Evolutionary conservation across 208 protist species (phyloP), one percentile per base, ranked within the genome.

Genomic region (Leishmania amazonensis): DNA sequence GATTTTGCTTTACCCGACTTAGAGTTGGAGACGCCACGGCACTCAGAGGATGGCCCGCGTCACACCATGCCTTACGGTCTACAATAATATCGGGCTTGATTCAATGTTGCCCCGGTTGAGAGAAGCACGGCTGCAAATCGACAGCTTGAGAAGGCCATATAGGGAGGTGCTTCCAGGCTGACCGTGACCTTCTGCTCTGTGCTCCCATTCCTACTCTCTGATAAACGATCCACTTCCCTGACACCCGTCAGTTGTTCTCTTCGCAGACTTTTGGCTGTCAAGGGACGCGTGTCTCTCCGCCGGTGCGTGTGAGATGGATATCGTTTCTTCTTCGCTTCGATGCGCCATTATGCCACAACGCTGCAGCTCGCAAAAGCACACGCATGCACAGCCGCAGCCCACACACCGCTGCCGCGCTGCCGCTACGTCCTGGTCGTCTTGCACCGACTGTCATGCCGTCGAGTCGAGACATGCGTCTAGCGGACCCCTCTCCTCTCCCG

Each of bases 21-120:
- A 42, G 93, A 98, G 79, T 79, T 95, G 35, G 95, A 98, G 86
- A 93, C 89, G 81, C 87, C 93, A 28, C 83, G 90, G n/a, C 91
- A 96, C 80, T 80, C 87, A 2, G 93, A 96, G 75, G 93, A 96
- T 64, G 95, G 95, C 17, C 93, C 95, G 53, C 91, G 95, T 7
- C 88, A 94, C 62, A 85, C 96, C 79, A 98, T 98, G 95, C 95
- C 95, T 0, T 98, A 96, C 60, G 95, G 95, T 76, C 79, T 98
- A 38, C 95, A 98, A 87, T 98, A 87, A 57, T 40, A 17, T 19
- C 6, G 15, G 2, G 0, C 65, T 28, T 7, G 4, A 38, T 3
- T 71, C 35, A 1, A 47, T 71, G 9, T 8, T 45, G 38, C 35
- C 0, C 19, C 38, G 8, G 1, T 45, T 7, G 0, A 45, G 21